Conservation (phyloP, 352 stramenopile genomes). For the Saprolegnia diclina region DNA sequence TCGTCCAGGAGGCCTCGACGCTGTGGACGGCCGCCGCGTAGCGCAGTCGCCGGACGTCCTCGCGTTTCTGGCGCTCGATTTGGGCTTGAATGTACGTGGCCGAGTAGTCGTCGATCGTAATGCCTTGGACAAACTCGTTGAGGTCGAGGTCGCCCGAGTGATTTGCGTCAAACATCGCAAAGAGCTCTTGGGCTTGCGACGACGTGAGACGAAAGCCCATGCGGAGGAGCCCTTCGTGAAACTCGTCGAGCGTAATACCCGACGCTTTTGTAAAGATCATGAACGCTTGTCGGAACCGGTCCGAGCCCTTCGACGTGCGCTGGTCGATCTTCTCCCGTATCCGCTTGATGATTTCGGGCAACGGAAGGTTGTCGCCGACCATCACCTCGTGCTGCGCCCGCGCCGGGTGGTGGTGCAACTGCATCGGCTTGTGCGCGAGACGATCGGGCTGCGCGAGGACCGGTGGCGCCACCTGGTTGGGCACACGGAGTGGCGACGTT, state of each 20-base stretch:
- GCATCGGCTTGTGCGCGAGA: slow-evolving; percentile 24
- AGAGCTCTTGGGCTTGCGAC: slow-evolving; percentile 51
- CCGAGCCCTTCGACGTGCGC: slow-evolving; percentile 57
- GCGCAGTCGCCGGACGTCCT: slow-evolving; percentile 39
- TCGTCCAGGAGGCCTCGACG: slow-evolving; percentile 64
- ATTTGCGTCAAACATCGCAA: slow-evolving; percentile 70
- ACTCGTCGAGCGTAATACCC: slow-evolving; percentile 49
- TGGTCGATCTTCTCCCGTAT: slow-evolving; percentile 61
- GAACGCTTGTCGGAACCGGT: slow-evolving; percentile 69
- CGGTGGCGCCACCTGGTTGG: not conserved
- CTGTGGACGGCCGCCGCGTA: slow-evolving; percentile 67
- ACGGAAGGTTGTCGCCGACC: slow-evolving; percentile 41
- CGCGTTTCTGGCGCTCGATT: slow-evolving; percentile 42
- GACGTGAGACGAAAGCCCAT: slow-evolving; percentile 50
- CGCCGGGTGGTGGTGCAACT: slow-evolving; percentile 19
- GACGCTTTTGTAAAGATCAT: slow-evolving; percentile 61
- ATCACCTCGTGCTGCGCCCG: slow-evolving; percentile 32
- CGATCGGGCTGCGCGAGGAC: slow-evolving; percentile 2
- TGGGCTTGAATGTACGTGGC: slow-evolving; percentile 39
- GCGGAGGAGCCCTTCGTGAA: slow-evolving; percentile 47
- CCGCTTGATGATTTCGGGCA: slow-evolving; percentile 49
- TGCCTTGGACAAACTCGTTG: slow-evolving; percentile 74
- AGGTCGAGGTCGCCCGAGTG: slow-evolving; percentile 68
- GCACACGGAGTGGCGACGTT: not conserved
- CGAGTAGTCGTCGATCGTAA: slow-evolving; percentile 65